A percentile compares a stretch with the other conserved stretches of the same genome.
phyloP scores from a whole-genome alignment of 306 rosid genomes.

The Trifolium dubium region DNA sequence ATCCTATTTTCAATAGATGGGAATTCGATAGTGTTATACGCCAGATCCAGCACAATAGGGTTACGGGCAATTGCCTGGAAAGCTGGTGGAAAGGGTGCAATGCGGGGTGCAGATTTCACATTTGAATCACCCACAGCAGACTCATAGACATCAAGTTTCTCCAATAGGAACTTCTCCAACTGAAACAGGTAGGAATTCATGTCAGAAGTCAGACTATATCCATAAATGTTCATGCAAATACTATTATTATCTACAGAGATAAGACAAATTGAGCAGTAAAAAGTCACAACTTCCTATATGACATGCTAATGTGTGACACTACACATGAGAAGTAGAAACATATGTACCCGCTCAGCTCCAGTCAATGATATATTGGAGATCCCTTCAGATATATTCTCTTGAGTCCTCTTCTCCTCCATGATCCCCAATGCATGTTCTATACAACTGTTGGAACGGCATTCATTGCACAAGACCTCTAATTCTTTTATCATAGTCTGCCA shows the following conservation, averaged over 20 bases:
- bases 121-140: conserved; percentile 62
- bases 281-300: conserved; percentile 4
- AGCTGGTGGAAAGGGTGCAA: conserved; percentile 55
- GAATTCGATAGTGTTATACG: conserved; percentile 54
- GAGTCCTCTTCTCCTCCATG: conserved; percentile 55
- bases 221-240: conserved; percentile 20
- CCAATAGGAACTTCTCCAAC: conserved; percentile 56
- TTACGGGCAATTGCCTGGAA: conserved; percentile 55
- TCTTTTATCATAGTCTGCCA: conserved; percentile 53
- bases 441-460: conserved; percentile 59
- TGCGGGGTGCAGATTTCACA: conserved; percentile 53
- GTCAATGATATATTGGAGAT: conserved; percentile 55
- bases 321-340: conserved; percentile 38
- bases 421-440: conserved; percentile 60
- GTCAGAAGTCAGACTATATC: conserved; percentile 35
- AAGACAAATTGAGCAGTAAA: conserved; percentile 12
- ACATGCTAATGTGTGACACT: background rate
- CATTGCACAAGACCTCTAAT: conserved; percentile 54
- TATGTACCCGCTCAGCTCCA: conserved; percentile 54
- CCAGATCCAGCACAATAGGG: conserved; percentile 63
- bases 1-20: conserved; percentile 52
- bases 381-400: conserved; percentile 51
- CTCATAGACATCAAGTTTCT: conserved; percentile 57
- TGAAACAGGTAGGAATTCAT: conserved; percentile 39
- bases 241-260: conserved; percentile 9